Percentiles rank a stretch among this genome's conserved stretches.
Conservation (phyloP, 2,329 filamentous ascomycete species). For the Furcasterigmium sp. region DNA sequence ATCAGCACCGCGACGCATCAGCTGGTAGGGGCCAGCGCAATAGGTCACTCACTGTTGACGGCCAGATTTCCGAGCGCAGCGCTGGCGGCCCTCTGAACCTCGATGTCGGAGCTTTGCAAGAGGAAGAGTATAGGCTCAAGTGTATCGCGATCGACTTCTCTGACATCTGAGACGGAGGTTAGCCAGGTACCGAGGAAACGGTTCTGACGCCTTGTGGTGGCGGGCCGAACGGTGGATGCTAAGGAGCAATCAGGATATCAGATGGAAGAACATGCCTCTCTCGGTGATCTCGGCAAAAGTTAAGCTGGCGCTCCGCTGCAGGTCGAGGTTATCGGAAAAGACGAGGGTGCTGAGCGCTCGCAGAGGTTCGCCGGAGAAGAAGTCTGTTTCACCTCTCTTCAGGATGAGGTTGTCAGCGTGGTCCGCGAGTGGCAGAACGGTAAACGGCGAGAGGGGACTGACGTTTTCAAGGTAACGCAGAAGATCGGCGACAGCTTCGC, state of each 20-base stretch:
- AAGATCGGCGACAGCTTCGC: constrained; percentile 93
- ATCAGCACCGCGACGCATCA: background rate
- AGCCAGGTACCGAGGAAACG: too few relatives aligned
- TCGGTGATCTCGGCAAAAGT: constrained; percentile 99
- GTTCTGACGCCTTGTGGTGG: too few relatives aligned
- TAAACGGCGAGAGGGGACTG: constrained; percentile 24
- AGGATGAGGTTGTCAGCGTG: constrained; percentile 20
- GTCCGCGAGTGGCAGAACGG: background rate
- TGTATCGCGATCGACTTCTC: constrained; percentile 90
- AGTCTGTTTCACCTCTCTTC: constrained; percentile 93
- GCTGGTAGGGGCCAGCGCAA: constrained; percentile 2
- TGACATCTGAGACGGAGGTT: constrained; percentile 65
- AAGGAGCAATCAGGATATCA: too few relatives aligned
- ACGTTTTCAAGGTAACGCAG: constrained; percentile 97
- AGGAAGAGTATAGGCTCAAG: constrained; percentile 94
- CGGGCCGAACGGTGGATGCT: too few relatives aligned
- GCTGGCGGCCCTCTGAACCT: constrained; percentile 94
- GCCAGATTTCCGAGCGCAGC: constrained; percentile 93
- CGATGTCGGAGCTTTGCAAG: constrained; percentile 90
- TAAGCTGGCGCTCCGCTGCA: constrained; percentile 93
- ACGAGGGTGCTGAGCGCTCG: constrained; percentile 92
- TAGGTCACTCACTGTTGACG: constrained; percentile 78
- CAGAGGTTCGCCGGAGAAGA: constrained; percentile 94
- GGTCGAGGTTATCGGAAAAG: constrained; percentile 97
- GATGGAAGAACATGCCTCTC: constrained; percentile 56